Conservation (phyloP, 148 eudicot genomes). For the Rhododendron ovatum region DNA sequence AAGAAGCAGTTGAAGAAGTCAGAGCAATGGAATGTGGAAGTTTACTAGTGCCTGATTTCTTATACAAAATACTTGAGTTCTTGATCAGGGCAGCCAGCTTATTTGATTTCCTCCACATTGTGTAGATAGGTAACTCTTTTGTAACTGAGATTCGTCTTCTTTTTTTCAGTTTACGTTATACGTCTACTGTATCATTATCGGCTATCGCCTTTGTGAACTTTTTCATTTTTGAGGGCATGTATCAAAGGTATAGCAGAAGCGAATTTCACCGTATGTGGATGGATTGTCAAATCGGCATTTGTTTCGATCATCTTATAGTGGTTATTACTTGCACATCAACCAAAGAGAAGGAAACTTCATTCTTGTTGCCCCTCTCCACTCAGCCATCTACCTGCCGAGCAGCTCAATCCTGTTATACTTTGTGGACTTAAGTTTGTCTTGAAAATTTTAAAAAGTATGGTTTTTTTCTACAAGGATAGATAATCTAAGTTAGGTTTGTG, state of each 20-base stretch:
- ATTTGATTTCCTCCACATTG: constrained; percentile 16
- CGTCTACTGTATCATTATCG: constrained; percentile 13
- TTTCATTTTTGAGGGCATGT: constrained; percentile 18
- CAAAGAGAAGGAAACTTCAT: not conserved
- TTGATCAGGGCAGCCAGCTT: constrained; percentile 3
- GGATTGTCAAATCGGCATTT: not conserved
- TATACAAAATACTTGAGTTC: constrained; percentile 37
- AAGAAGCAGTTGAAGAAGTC: constrained; percentile 76
- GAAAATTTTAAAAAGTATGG: too few species aligned
- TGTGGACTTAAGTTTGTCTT: not conserved
- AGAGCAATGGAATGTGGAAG: constrained; percentile 99
- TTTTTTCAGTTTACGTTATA: not conserved
- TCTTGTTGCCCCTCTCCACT: not conserved
- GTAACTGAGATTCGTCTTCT: constrained; percentile 13
- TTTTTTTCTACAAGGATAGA: too few species aligned
- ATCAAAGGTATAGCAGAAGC: not conserved
- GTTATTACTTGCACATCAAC: not conserved
- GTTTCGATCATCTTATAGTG: not conserved
- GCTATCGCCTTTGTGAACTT: constrained; percentile 8
- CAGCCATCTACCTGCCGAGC: not conserved
- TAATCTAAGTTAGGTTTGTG: too few species aligned
- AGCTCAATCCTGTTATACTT: not conserved
- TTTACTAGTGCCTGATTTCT: constrained; percentile 43
- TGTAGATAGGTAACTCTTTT: constrained; percentile 31
- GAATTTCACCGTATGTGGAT: not conserved